Evolutionary conservation across 129 eudicot species (phyloP).

Genomic region (Artemisia annua): DNA sequence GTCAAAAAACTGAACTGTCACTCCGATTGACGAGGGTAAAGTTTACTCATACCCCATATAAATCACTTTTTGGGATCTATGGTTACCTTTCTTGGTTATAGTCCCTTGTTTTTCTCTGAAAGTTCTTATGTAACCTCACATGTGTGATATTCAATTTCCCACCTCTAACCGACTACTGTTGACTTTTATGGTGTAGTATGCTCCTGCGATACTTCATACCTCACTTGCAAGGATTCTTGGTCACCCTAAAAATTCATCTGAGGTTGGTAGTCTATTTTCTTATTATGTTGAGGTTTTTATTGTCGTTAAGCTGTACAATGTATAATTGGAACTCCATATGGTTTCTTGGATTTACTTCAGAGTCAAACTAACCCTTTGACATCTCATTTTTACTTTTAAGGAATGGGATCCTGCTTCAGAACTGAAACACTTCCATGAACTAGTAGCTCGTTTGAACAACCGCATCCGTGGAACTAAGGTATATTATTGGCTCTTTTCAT

Average conservation of each 20-base stretch:
- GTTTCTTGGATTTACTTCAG: neutral
- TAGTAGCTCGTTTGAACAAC: slow-evolving; percentile 58
- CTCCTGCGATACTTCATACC: slow-evolving; percentile 84
- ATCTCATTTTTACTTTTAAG: slow-evolving; percentile 27
- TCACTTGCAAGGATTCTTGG: slow-evolving; percentile 96
- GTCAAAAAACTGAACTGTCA: too few species aligned
- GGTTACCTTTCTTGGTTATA: neutral
- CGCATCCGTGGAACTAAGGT: slow-evolving; percentile 68
- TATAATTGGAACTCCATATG: slow-evolving; percentile 3
- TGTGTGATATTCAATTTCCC: neutral
- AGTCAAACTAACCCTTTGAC: slow-evolving; percentile 10
- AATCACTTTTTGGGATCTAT: too few species aligned
- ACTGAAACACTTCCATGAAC: slow-evolving; percentile 65
- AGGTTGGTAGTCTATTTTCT: slow-evolving; percentile 40
- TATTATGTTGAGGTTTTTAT: neutral
- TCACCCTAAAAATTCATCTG: slow-evolving; percentile 49
- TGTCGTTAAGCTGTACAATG: neutral
- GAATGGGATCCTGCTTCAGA: slow-evolving; percentile 38
- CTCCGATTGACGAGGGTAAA: too few species aligned
- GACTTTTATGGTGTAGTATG: slow-evolving; percentile 60
- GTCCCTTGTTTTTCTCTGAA: neutral
- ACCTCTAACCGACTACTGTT: slow-evolving; percentile 19
- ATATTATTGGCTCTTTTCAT: slow-evolving; percentile 5
- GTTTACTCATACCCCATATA: too few species aligned
- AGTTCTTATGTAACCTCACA: neutral